Percentiles rank a stretch among this genome's conserved stretches.
Conservation (phyloP, 2,329 filamentous ascomycete species). For the Epichloe typhina region DNA sequence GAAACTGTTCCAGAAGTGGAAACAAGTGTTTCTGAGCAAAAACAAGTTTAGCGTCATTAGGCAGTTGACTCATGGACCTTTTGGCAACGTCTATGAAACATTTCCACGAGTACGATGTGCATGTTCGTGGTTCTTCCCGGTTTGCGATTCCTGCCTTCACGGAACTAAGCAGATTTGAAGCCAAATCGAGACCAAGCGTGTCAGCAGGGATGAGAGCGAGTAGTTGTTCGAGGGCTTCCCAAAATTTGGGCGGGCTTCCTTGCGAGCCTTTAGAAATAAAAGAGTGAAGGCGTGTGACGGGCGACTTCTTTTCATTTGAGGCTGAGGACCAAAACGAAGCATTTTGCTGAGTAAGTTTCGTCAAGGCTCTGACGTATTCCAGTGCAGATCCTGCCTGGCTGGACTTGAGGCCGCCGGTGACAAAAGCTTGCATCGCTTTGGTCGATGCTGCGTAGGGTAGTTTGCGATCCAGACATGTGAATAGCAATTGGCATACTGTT, state of each 20-base stretch:
- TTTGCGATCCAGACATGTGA: constrained; percentile 32
- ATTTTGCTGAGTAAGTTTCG: constrained; percentile 48
- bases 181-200: constrained; percentile 31
- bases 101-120: constrained; percentile 57
- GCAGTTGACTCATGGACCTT: constrained; percentile 34
- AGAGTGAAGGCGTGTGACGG: constrained; percentile 44
- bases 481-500: constrained; percentile 37
- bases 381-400: constrained; percentile 62
- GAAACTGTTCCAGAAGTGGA: constrained; percentile 40
- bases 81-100: constrained; percentile 56
- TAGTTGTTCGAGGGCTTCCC: constrained; percentile 53
- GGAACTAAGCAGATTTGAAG: constrained; percentile 49
- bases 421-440: constrained; percentile 43
- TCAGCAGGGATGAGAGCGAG: constrained; percentile 45
- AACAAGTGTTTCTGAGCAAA: constrained; percentile 38
- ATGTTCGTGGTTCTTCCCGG: constrained; percentile 60
- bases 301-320: constrained; percentile 35
- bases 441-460: constrained; percentile 35
- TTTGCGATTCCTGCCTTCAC: constrained; percentile 58
- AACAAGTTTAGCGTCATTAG: constrained; percentile 30
- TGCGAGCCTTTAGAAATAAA: constrained; percentile 81
- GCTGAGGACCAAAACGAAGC: constrained; percentile 60
- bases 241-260: constrained; percentile 57
- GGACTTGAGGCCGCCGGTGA: constrained; percentile 60
- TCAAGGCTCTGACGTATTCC: constrained; percentile 55